phyloP scores from a whole-genome alignment of 805 yeast species.

The Candida odintsovae region DNA sequence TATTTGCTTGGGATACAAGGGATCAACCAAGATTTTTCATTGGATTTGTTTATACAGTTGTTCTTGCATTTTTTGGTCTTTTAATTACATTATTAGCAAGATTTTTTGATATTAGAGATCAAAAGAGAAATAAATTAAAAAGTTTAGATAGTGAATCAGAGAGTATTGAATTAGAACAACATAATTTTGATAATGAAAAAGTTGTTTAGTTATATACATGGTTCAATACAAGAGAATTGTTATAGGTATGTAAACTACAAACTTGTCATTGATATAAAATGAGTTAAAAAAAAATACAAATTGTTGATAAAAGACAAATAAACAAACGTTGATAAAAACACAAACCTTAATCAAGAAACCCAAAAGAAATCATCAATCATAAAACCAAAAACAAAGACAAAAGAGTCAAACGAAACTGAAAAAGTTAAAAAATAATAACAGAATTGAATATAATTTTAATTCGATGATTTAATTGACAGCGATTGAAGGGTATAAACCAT shows the following conservation, averaged over 20 bases:
- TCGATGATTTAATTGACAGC: neutral
- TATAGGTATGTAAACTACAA: neutral
- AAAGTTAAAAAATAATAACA: too few relatives aligned
- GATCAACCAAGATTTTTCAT: constrained; percentile 29
- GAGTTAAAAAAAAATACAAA: too few relatives aligned
- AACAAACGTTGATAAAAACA: neutral
- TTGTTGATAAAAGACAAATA: neutral
- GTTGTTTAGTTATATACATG: too few relatives aligned
- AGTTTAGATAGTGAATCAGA: too few relatives aligned
- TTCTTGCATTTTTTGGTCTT: constrained; percentile 27
- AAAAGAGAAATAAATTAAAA: neutral
- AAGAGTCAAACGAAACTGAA: neutral
- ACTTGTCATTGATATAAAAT: neutral
- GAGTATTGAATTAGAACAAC: too few relatives aligned
- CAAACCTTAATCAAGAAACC: neutral
- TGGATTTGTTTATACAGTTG: constrained; percentile 33
- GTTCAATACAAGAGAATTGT: too few relatives aligned
- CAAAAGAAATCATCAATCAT: neutral
- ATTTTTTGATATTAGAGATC: neutral
- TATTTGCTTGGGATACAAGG: constrained; percentile 30
- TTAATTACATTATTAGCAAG: constrained; percentile 22
- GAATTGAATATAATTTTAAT: neutral
- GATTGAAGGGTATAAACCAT: constrained; percentile 14
- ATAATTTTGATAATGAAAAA: too few relatives aligned
- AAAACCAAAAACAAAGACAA: neutral